phyloP scores from a whole-genome alignment of 2,329 filamentous ascomycete genomes.

The Xylaria sp. region DNA sequence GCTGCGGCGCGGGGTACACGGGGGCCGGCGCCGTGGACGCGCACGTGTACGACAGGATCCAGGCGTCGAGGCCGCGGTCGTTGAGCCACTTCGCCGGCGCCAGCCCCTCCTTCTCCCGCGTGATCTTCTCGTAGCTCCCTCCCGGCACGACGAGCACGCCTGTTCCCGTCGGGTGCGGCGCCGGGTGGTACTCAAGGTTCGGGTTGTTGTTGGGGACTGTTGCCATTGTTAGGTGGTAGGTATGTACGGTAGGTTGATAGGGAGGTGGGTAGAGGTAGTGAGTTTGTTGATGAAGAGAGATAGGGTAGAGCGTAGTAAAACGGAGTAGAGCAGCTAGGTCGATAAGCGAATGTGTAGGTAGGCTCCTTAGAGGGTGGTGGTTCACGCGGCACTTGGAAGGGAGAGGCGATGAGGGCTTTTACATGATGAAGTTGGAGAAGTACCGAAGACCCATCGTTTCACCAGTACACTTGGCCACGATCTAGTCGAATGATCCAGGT shows the following conservation, averaged over 20 bases:
- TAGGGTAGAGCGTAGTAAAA: no score
- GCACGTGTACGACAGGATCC: conserved; percentile 30
- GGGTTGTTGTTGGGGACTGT: not conserved
- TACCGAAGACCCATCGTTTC: not conserved
- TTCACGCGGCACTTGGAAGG: no score
- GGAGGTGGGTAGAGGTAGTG: not conserved
- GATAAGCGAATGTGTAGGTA: no score
- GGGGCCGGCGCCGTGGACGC: conserved; percentile 14
- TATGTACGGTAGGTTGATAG: not conserved
- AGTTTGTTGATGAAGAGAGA: not conserved
- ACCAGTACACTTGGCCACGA: not conserved
- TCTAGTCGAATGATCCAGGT: no score
- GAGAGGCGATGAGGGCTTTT: not conserved
- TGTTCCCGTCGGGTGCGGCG: conserved; percentile 9
- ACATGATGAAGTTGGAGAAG: not conserved
- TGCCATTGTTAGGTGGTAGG: not conserved
- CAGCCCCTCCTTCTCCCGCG: conserved; percentile 25
- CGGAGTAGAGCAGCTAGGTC: no score
- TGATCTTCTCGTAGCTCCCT: conserved; percentile 28
- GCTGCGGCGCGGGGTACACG: conserved; percentile 23
- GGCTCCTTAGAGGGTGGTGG: no score
- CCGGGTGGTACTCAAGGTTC: conserved; percentile 17
- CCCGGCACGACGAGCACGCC: conserved; percentile 31
- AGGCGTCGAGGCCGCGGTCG: conserved; percentile 25
- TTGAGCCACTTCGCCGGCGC: conserved; percentile 29